These are phyloP conservation scores for Acorus calamus DNA, from an alignment of 106 monocot genomes.

Conservation along the genomic window DNA sequence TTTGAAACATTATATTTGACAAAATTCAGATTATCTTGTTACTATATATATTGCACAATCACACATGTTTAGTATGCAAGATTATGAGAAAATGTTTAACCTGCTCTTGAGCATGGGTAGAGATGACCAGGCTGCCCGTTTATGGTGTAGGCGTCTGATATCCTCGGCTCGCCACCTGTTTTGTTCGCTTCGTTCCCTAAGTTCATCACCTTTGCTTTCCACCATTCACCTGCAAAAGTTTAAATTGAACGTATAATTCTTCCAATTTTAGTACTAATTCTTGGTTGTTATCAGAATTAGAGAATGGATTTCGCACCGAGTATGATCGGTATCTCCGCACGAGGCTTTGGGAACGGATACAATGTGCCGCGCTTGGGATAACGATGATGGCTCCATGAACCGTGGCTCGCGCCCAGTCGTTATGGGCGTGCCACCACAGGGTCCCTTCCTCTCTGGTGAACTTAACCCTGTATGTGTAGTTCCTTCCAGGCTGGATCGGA, in stretches of 20 bases:
- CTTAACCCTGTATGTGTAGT: conserved; percentile 4
- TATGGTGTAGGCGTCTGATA: conserved; percentile 18
- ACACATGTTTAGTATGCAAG: not conserved
- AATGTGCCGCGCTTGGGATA: not conserved
- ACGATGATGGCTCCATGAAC: conserved; percentile 16
- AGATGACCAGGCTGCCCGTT: conserved; percentile 25
- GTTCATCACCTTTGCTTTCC: not conserved
- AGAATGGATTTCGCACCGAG: conserved; percentile 3
- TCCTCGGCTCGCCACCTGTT: conserved; percentile 8
- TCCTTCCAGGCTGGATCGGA: conserved; percentile 12
- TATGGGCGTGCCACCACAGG: conserved; percentile 22
- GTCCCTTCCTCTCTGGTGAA: conserved; percentile 12
- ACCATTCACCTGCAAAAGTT: too few species aligned
- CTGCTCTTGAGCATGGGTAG: conserved; percentile 14
- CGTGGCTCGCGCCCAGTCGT: conserved; percentile 13
- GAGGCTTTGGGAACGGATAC: conserved; percentile 3
- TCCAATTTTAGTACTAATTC: too few species aligned
- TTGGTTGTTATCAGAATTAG: too few species aligned
- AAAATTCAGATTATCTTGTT: too few species aligned
- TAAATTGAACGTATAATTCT: too few species aligned
- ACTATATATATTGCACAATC: too few species aligned
- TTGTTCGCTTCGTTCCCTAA: conserved; percentile 4
- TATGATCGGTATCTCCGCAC: conserved; percentile 9
- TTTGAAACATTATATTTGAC: too few species aligned
- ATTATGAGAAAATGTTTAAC: conserved; percentile 3